These are phyloP conservation scores for Pholiota adiposa DNA, from an alignment of 1,284 basidiomycete species.

Conservation along the genomic window DNA sequence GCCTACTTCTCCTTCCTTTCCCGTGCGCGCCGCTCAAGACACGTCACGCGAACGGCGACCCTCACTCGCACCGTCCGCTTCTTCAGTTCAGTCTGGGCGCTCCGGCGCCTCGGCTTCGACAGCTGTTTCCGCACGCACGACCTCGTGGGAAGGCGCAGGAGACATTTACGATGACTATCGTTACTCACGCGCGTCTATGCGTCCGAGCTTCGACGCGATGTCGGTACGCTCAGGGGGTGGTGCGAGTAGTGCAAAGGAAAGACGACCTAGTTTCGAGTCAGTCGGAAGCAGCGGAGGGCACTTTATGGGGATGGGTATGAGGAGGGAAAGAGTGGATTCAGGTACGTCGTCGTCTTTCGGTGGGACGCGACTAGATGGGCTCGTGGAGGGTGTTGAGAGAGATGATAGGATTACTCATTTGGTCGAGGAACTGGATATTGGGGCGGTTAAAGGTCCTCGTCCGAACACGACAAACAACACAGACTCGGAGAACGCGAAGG, in stretches of 20 bases:
- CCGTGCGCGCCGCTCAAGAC: neutral
- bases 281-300: neutral
- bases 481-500: neutral
- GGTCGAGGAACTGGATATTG: neutral
- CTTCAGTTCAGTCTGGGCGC: slow-evolving; percentile 17
- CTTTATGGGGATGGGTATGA: neutral
- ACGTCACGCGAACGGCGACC: slow-evolving; percentile 25
- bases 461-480: neutral
- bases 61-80: slow-evolving; percentile 29
- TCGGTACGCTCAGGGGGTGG: neutral
- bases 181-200: slow-evolving; percentile 51
- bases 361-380: neutral
- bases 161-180: slow-evolving; percentile 80
- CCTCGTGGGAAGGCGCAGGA: slow-evolving; percentile 58
- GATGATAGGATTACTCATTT: neutral
- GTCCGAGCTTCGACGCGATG: neutral
- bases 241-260: neutral
- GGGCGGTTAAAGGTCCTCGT: neutral
- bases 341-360: neutral
- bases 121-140: slow-evolving; percentile 13
- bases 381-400: neutral
- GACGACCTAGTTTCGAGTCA: slow-evolving; percentile 10
- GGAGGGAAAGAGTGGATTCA: slow-evolving; percentile 4
- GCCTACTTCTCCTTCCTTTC: slow-evolving; percentile 20
- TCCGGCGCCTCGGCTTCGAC: slow-evolving; percentile 13